Evolutionary conservation across 257 asterid genomes (phyloP).

Genomic region (Ilex asprella): DNA sequence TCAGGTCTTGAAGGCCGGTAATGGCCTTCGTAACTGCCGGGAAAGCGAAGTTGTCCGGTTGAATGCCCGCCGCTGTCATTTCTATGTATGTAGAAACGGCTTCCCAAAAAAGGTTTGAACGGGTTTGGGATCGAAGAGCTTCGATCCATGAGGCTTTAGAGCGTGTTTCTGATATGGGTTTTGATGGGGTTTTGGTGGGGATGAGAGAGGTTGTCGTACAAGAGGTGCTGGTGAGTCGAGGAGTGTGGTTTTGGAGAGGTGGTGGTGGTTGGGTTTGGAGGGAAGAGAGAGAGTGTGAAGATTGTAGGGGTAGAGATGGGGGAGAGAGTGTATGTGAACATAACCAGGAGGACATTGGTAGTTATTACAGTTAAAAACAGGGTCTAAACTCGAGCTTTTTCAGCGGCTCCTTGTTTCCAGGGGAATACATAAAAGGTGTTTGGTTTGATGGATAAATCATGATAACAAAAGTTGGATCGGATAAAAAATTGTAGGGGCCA

Average conservation of each 20-base stretch:
- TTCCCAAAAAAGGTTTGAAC: conserved; percentile 45
- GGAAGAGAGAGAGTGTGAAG: conserved; percentile 16
- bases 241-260: conserved; percentile 1
- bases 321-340: conserved; percentile 17
- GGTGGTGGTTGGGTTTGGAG: not conserved
- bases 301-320: conserved; percentile 13
- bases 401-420: no score
- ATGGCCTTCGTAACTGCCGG: conserved; percentile 72
- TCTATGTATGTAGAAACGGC: conserved; percentile 56
- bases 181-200: conserved; percentile 22
- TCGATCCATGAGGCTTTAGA: conserved; percentile 54
- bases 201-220: not conserved
- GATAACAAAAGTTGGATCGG: no score
- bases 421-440: no score
- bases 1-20: conserved; percentile 58
- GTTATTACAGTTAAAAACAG: conserved; percentile 15
- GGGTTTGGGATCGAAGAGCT: conserved; percentile 52
- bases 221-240: conserved; percentile 6
- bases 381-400: no score
- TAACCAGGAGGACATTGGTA: conserved; percentile 32
- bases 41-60: conserved; percentile 67
- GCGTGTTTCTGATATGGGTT: conserved; percentile 22
- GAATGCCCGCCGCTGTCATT: conserved; percentile 52
- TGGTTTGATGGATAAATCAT: no score
- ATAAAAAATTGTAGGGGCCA: no score